Evolutionary conservation across 768 basidiomycete genomes (phyloP).

Genomic region (Hemileccinum impolitum): DNA sequence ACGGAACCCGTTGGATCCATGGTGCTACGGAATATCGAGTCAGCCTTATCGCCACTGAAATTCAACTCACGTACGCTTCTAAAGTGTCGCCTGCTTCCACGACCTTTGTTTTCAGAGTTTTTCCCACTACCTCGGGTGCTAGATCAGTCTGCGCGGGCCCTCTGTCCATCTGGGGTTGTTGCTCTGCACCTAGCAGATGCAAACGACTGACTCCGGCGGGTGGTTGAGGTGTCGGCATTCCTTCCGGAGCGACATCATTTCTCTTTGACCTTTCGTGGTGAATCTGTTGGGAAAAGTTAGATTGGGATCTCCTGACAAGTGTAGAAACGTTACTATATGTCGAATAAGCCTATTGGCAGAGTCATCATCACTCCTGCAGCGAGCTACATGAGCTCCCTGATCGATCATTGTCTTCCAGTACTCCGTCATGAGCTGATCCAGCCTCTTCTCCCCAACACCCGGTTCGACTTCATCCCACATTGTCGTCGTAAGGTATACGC

Average conservation of each 20-base stretch:
- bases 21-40: too few relatives aligned
- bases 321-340: background rate
- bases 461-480: conserved; percentile 33
- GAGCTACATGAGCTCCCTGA: conserved; percentile 6
- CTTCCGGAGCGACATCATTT: background rate
- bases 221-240: background rate
- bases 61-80: too few relatives aligned
- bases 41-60: too few relatives aligned
- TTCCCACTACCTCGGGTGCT: too few relatives aligned
- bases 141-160: too few relatives aligned
- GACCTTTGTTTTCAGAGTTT: too few relatives aligned
- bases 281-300: background rate
- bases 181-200: too few relatives aligned
- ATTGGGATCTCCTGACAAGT: background rate
- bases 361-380: conserved; percentile 8
- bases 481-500: conserved; percentile 35
- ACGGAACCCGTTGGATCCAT: too few relatives aligned
- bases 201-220: background rate
- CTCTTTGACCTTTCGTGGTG: background rate
- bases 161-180: too few relatives aligned
- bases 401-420: conserved; percentile 8
- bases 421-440: background rate
- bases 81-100: too few relatives aligned
- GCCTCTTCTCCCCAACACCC: conserved; percentile 15
- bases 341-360: conserved; percentile 9